Evolutionary conservation across 257 asterid genomes (phyloP), one percentile per base, ranked within the genome.

Genomic region (Haberlea rhodopensis): DNA sequence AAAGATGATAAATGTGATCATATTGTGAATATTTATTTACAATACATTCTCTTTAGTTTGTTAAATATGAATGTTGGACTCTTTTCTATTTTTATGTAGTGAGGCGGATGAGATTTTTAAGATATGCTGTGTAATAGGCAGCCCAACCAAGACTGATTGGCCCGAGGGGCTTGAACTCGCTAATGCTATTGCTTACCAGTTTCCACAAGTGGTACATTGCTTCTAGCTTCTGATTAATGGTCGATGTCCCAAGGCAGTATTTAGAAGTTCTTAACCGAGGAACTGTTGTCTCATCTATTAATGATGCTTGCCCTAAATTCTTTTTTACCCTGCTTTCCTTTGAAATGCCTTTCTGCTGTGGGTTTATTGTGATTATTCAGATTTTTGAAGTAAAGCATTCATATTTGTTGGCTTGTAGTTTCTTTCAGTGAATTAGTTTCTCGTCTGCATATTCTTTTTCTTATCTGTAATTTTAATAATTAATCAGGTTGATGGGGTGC

Each of bases 161-260:
- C 67, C 79, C 43, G 82, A 75, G 25, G 95, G 96, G 57, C 86
- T 80, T 62, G 79, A 79, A 68, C 91, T 86, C 75, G 91, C 96
- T 32, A 66, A 70, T 22, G 73, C 80, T 57, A 77, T 88, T 68
- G 80, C 77, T 71, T 88, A 78, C 72, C 87, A 83, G 77, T 81
- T 83, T 60, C 95, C 94, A 18, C 84, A 78, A 70, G 88, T 86
- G 69, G 67, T 71, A 25, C 23, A 21, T 37, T 64, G 48, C 57
- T 45, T 65, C 51, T 69, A 22, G 62, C 37, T 32, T 60, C 40
- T 24, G 53, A 45, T 29, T 58, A 51, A 63, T 32, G 22, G n/a
- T 58, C 11, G 48, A 31, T 15, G 64, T 43, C 40, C 2, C 22
- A n/a, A 51, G 65, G 32, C 28, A 27, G 49, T 46, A 27, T 49